A percentile compares a stretch with the other conserved stretches of the same genome.
These are phyloP conservation scores for Emergomyces africanus DNA, from an alignment of 2,329 filamentous ascomycete genomes.

Conservation along the genomic window DNA sequence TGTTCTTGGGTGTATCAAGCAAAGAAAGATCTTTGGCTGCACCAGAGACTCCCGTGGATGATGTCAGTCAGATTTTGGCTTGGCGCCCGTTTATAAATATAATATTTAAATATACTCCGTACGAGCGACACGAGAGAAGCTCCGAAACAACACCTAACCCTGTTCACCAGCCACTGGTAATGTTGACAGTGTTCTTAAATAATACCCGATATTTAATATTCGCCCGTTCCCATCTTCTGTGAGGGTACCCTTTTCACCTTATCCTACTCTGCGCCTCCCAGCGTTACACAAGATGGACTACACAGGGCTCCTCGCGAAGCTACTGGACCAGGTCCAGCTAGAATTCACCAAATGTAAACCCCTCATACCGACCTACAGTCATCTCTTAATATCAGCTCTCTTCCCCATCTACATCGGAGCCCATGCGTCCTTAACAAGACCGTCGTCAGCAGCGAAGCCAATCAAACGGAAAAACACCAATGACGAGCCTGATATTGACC, in stretches of 20 bases:
- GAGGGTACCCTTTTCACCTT: neutral
- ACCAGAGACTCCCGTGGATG: neutral
- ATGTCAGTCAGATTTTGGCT: neutral
- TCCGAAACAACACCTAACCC: neutral
- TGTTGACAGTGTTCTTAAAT: neutral
- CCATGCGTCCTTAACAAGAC: conserved; percentile 72
- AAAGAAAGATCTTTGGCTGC: neutral
- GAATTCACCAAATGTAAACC: conserved; percentile 32
- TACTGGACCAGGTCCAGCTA: conserved; percentile 30
- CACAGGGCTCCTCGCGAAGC: conserved; percentile 25
- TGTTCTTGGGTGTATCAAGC: neutral
- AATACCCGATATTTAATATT: neutral
- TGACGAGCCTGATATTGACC: conserved; percentile 14
- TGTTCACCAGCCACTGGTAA: neutral
- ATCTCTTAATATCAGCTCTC: conserved; percentile 56
- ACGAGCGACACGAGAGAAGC: neutral
- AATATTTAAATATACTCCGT: too few species aligned
- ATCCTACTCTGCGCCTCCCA: neutral
- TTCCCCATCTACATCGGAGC: conserved; percentile 75
- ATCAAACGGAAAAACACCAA: conserved; percentile 31
- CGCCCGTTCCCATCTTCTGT: too few species aligned
- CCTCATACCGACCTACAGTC: conserved; percentile 44
- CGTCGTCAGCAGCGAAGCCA: conserved; percentile 61
- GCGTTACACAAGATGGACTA: conserved; percentile 18
- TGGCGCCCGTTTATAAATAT: neutral